A percentile compares a stretch with the other conserved stretches of the same genome.
Evolutionary conservation across 202 grass and related monocot genomes (phyloP).

Genomic region (Carex arenaria): DNA sequence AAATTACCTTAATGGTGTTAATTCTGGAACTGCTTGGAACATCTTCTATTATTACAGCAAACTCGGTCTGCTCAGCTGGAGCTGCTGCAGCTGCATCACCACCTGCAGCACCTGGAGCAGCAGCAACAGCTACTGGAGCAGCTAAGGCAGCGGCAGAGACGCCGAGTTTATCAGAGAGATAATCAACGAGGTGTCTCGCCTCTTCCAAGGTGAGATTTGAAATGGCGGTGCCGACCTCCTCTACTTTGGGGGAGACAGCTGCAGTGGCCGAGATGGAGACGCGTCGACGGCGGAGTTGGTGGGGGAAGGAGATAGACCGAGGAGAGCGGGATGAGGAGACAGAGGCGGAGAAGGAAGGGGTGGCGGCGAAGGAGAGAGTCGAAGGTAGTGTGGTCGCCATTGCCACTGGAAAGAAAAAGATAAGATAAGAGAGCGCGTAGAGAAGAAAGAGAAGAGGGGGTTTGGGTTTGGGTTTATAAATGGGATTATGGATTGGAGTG

Average conservation of each 20-base stretch:
- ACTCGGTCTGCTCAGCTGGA: constrained; percentile 69
- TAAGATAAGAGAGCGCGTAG: constrained; percentile 2
- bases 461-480: constrained; percentile 19
- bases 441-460: background rate
- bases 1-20: constrained; percentile 60
- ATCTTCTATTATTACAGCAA: constrained; percentile 71
- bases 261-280: background rate
- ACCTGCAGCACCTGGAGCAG: constrained; percentile 26
- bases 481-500: background rate
- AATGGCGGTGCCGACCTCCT: constrained; percentile 67
- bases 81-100: constrained; percentile 27
- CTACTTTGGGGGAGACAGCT: constrained; percentile 41
- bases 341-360: background rate
- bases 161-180: constrained; percentile 79
- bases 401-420: background rate
- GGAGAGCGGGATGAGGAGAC: background rate
- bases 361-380: constrained; percentile 12
- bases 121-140: constrained; percentile 44
- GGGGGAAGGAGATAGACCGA: background rate
- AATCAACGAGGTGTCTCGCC: constrained; percentile 60
- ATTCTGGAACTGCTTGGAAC: constrained; percentile 73
- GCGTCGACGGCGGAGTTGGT: background rate
- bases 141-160: constrained; percentile 62
- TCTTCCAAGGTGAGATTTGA: constrained; percentile 76
- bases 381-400: constrained; percentile 12